Base-by-base conservation (phyloP, 371 early-diverging fungal genomes). In the Dichotomocladium elegans region DNA sequence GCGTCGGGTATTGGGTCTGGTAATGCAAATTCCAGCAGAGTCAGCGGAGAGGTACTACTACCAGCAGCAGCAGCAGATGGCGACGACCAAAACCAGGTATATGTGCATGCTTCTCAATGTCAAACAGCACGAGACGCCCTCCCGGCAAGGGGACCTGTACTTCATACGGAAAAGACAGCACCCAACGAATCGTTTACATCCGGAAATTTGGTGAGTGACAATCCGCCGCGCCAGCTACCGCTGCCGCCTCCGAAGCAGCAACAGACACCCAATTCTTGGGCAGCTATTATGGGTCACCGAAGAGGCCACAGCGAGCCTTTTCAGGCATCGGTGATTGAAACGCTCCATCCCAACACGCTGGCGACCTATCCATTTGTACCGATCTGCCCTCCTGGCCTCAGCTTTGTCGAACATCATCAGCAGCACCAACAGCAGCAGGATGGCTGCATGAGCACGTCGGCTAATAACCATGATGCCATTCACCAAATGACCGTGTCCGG, bases 371-470 rank as follows among this genome's bases (percentile, higher is more conserved):
- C 37, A 11, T 17, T 37, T 1, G 37, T 37, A 10, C 37, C n/a
- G n/a, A n/a, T n/a, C n/a, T n/a, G n/a, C n/a, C n/a, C n/a, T n/a
- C n/a, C n/a, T n/a, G n/a, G n/a, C n/a, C n/a, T n/a, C n/a, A n/a
- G n/a, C n/a, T n/a, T n/a, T n/a, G n/a, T n/a, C n/a, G n/a, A n/a
- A n/a, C n/a, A n/a, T n/a, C n/a, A n/a, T n/a, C n/a, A n/a, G n/a
- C n/a, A 50, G 14, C 50, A 50, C 12, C 50, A 50, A n/a, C 50
- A 27, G 1, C 48, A 28, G 30, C 47, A 12, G 14, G n/a, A n/a
- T n/a, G n/a, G n/a, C n/a, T n/a, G n/a, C n/a, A n/a, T n/a, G n/a
- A n/a, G n/a, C n/a, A n/a, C n/a, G n/a, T n/a, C n/a, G n/a, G n/a
- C n/a, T n/a, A n/a, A n/a, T n/a, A n/a, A n/a, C n/a, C n/a, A n/a